A percentile compares a stretch with the other conserved stretches of the same genome.
phyloP scores from a whole-genome alignment of 345 rosid genomes.

The Mercurialis annua region DNA sequence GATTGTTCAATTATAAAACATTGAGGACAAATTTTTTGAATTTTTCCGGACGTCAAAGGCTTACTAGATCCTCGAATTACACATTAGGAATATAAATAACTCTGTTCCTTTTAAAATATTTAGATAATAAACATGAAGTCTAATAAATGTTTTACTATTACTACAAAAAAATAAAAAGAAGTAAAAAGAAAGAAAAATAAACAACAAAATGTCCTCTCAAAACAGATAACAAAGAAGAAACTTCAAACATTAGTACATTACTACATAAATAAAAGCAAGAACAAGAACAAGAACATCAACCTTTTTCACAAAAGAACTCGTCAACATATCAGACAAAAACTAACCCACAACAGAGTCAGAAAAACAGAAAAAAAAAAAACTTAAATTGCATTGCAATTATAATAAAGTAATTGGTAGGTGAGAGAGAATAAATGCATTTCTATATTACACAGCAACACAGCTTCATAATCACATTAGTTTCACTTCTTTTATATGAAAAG shows the following conservation, averaged over 20 bases:
- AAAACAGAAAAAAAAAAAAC: constrained; percentile 6
- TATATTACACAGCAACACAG: not conserved
- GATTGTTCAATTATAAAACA: too few relatives aligned
- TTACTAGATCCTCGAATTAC: too few relatives aligned
- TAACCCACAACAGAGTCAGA: constrained; percentile 2
- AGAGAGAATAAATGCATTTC: constrained; percentile 44
- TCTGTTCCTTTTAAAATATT: too few relatives aligned
- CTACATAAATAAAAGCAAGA: constrained; percentile 15
- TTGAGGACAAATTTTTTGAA: too few relatives aligned
- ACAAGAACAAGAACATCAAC: too few relatives aligned
- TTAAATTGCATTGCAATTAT: not conserved
- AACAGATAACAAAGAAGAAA: constrained; percentile 32
- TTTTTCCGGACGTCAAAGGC: too few relatives aligned
- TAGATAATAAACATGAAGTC: not conserved
- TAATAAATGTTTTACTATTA: not conserved
- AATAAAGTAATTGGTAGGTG: constrained; percentile 32
- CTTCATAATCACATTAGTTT: not conserved
- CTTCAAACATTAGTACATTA: constrained; percentile 18
- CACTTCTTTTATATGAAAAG: not conserved
- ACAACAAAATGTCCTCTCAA: constrained; percentile 13
- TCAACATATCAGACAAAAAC: constrained; percentile 24
- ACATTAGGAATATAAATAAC: too few relatives aligned
- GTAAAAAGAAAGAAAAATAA: not conserved
- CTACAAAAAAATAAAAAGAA: constrained; percentile 2
- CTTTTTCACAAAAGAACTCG: constrained; percentile 13